Conservation (phyloP, 352 stramenopile genomes). For the Pythium sp. region DNA sequence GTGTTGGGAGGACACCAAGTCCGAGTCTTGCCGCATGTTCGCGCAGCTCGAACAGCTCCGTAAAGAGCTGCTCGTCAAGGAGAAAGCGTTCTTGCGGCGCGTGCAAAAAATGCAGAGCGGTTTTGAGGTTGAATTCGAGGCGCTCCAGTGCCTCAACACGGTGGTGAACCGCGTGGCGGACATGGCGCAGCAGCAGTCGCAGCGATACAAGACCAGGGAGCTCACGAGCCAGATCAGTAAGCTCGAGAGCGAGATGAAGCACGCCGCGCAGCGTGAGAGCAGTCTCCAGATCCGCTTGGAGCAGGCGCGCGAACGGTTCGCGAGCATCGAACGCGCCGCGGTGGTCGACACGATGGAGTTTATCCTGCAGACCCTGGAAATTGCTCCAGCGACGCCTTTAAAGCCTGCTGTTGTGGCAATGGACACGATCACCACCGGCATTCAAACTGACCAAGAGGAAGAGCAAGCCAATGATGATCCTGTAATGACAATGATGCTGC, state of each 20-base stretch:
- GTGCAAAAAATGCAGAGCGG: conserved; percentile 15
- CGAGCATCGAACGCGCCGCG: conserved; percentile 33
- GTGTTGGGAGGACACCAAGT: conserved; percentile 36
- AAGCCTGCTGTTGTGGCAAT: not conserved
- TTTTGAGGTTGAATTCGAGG: conserved; percentile 22
- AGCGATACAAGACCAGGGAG: conserved; percentile 18
- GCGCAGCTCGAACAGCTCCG: conserved; percentile 13
- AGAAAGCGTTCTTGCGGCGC: conserved; percentile 17
- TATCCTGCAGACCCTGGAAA: conserved; percentile 41
- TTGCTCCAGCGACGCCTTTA: conserved; percentile 2
- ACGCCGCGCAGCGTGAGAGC: conserved; percentile 28
- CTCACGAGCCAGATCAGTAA: conserved; percentile 34
- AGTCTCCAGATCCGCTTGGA: conserved; percentile 29
- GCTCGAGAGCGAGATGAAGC: conserved; percentile 29
- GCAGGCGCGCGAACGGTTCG: conserved; percentile 26
- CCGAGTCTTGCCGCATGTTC: conserved; percentile 8
- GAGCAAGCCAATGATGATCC: not conserved
- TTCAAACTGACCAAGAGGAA: conserved; percentile 14
- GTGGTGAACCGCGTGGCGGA: conserved; percentile 55
- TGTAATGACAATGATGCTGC: conserved; percentile 8
- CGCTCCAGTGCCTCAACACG: conserved; percentile 25
- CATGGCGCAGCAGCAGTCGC: conserved; percentile 25
- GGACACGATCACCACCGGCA: not conserved
- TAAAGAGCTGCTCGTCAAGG: conserved; percentile 19
- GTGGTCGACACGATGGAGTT: conserved; percentile 47